Base-by-base conservation (phyloP, 148 eudicot genomes). In the Chenopodium berlandieri region DNA sequence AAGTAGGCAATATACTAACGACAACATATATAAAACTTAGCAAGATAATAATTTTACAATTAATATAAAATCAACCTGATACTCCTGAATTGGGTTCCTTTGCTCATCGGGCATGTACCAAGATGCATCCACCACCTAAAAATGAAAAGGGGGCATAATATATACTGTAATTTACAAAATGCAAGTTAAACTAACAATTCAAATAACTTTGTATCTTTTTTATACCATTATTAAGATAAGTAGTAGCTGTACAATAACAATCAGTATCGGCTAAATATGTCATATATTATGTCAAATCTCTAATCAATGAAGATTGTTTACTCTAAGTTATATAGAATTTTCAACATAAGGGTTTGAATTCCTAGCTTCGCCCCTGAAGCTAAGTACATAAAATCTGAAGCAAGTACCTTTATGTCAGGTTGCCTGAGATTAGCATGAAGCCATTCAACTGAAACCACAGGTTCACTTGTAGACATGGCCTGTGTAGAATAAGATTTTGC, bases 31-130 rank as follows among this genome's bases (percentile, higher is more conserved):
- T 30, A 63, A 65, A 40, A 40, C 44, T 40, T 40, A 40, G 8
- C 19, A 22, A 63, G 77, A 11, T 9, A 47, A 64, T 71, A 31
- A 52, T 23, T 22, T 27, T 22, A 71, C 63, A 30, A 71, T 10
- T 7, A 76, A 9, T 27, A 37, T 46, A 25, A 48, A 40, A 47
- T 17, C 75, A 83, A 78, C 99, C 98, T 94, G 98, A 83, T 96
- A 96, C 77, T 96, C 99, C 81, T 94, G 98, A 81, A 94, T 85
- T 66, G 99, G 98, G 84, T 96, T 93, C 81, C 98, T 90, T 82
- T 92, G 94, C 81, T 96, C 99, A 87, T 92, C 86, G 56, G 98
- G 99, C 99, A 96, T 94, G 89, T 96, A 96, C 98, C 99, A 96
- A 78, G 99, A 96, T 50, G 97, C 98, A 88, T 96, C 99, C 88